Evolutionary conservation across 176 grass and related monocot species (phyloP), one percentile per base, ranked within the genome.

Genomic region (Bromus sterilis): DNA sequence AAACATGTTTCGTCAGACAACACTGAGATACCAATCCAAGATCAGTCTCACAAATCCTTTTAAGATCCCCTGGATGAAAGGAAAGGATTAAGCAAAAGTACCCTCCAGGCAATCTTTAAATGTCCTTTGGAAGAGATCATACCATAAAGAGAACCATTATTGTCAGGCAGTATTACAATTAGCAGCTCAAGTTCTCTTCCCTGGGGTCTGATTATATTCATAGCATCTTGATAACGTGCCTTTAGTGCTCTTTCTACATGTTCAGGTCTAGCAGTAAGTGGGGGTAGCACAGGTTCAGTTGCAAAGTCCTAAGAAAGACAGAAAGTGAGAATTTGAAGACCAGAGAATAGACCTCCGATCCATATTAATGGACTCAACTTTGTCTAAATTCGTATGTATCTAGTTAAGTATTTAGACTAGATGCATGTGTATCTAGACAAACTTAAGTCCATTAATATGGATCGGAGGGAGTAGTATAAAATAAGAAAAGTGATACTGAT

Each of bases 21-120:
- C 95, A 97, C 60, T 97, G 95, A 66, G 95, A 94, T 51, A 97
- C 95, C 91, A 97, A 87, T 77, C 92, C 92, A 77, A 97, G 87
- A 89, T 97, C 95, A 61, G 95, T 97, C 86, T 97, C 95, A 10
- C 90, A 97, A 37, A 97, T 97, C 76, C 95, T 90, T 80, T 97
- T 97, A 42, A 97, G 82, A 83, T 97, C 95, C 64, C 95, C 95
- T 97, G 67, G 44, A 11, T 21, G 29, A 87, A 73, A 74, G 46
- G 31, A 68, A 24, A 31, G 10, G 74, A 39, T 13, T 79, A 44
- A 86, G 10, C 63, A 66, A 77, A 86, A 36, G 13, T 67, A 86
- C 39, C 13, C 20, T 68, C 30, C 25, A 6, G 7, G 18, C 29
- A 86, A 66, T 40, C 23, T 64, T 56, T 34, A 44, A 73, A 48